phyloP scores from a whole-genome alignment of 805 yeast species.

The Brettanomyces naardenensis region DNA sequence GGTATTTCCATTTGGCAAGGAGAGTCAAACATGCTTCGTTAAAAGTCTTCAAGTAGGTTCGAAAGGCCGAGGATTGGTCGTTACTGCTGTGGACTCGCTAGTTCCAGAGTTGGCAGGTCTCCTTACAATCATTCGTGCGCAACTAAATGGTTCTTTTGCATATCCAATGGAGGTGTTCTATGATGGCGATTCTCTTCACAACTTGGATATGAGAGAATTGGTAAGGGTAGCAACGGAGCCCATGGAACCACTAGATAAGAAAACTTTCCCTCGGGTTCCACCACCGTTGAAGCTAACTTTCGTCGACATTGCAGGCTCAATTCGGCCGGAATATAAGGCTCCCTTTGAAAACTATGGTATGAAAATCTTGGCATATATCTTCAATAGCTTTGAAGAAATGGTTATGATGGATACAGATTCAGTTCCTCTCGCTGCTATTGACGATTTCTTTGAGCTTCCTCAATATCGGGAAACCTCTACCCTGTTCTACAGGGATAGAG shows the following conservation, averaged over 20 bases:
- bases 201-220: constrained; percentile 24
- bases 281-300: constrained; percentile 24
- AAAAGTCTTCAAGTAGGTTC: constrained; percentile 22
- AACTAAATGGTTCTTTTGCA: constrained; percentile 34
- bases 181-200: constrained; percentile 26
- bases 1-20: constrained; percentile 1
- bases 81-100: constrained; percentile 43
- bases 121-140: constrained; percentile 38
- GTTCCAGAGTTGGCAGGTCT: constrained; percentile 42
- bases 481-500: constrained; percentile 43
- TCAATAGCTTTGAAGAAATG: constrained; percentile 50
- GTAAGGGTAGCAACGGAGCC: too few species aligned
- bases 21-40: constrained; percentile 23
- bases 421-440: constrained; percentile 29
- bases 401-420: constrained; percentile 49
- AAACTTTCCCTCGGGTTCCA: constrained; percentile 32
- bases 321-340: constrained; percentile 17
- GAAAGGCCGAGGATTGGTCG: constrained; percentile 46
- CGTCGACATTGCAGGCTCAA: constrained; percentile 26
- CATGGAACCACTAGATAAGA: too few species aligned
- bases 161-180: constrained; percentile 43
- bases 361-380: constrained; percentile 50
- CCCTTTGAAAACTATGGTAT: constrained; percentile 24
- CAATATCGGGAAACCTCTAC: constrained; percentile 31
- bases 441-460: constrained; percentile 29